Conservation (phyloP, 805 yeast species). For the Metschnikowia dekortorum region DNA sequence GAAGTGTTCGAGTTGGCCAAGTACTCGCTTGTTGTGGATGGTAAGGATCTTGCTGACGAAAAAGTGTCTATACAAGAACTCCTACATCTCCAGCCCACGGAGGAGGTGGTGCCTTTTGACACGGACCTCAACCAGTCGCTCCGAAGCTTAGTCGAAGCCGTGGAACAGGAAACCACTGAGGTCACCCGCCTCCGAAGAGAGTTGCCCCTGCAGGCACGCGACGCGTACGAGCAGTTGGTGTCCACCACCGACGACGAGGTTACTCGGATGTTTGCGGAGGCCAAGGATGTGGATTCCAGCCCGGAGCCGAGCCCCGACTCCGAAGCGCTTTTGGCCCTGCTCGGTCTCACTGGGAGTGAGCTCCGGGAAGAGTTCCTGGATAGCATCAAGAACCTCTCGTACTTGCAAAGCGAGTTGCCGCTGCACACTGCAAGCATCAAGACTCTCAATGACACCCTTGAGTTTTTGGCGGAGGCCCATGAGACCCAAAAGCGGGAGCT, state of each 20-base stretch:
- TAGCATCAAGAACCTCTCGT: constrained; percentile 26
- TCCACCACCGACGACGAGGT: constrained; percentile 28
- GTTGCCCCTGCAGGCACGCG: constrained; percentile 42
- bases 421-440: constrained; percentile 31
- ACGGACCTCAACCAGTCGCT: constrained; percentile 55
- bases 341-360: neutral
- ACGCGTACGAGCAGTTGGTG: constrained; percentile 33
- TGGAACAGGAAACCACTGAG: constrained; percentile 58
- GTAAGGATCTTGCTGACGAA: constrained; percentile 33
- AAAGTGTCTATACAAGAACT: constrained; percentile 20
- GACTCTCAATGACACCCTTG: constrained; percentile 27
- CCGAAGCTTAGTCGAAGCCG: constrained; percentile 50
- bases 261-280: constrained; percentile 22
- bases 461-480: constrained; percentile 21
- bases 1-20: constrained; percentile 56
- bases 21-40: constrained; percentile 56
- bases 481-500: constrained; percentile 5
- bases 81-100: constrained; percentile 25
- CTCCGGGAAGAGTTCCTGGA: constrained; percentile 22
- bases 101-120: constrained; percentile 68
- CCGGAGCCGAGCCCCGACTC: constrained; percentile 8
- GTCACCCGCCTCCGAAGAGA: constrained; percentile 53
- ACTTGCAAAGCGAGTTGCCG: constrained; percentile 35
- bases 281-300: constrained; percentile 7
- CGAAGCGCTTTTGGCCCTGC: neutral